Base-by-base conservation (phyloP, 208 protist genomes). In the Wallacemonas sp. region DNA sequence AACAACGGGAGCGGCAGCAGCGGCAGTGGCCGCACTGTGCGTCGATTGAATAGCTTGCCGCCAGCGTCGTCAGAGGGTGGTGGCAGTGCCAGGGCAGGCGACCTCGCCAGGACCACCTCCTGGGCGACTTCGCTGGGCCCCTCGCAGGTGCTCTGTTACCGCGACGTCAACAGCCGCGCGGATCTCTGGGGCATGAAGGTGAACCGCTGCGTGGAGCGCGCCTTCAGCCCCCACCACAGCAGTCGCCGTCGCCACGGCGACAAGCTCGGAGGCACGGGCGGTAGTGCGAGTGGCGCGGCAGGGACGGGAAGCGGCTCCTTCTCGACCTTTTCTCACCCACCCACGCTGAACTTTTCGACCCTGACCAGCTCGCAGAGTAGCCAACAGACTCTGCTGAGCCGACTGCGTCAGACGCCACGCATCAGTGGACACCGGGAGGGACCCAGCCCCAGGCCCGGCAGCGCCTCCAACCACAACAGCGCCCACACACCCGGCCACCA, bases 171-270 rank as follows among this genome's bases (percentile, higher is more conserved):
- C 34, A 57, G 72, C 9, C 76, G 72, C 24, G 83, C 83, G 0
- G 76, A 79, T 33, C 33, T 84, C 16, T 89, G 83, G 83, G 76
- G 76, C n/a, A 55, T 73, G 49, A 66, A 73, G 62, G 74, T 86
- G 49, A 72, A 76, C 56, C 68, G 70, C 12, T 19, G n/a, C 11
- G 61, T 68, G 12, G 65, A 63, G 17, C 52, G 26, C 6, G 36
- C 39, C 16, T 48, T 48, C 44, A 16, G 23, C 33, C 9, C 6
- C 19, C 36, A 24, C 9, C 33, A 62, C 23, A 44, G 8, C 27
- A 34, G 23, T 6, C 27, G 33, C 52, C 23, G 8, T 33, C 27
- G 24, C 19, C 32, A 62, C 9, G 12, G 43, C 39, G 30, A 17
- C 1, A 54, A 26, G 19, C 38, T 8, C 41, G 23, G 26, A 8